phyloP scores from a whole-genome alignment of 169 alveolate species.

The Plasmodium gallinaceum region DNA sequence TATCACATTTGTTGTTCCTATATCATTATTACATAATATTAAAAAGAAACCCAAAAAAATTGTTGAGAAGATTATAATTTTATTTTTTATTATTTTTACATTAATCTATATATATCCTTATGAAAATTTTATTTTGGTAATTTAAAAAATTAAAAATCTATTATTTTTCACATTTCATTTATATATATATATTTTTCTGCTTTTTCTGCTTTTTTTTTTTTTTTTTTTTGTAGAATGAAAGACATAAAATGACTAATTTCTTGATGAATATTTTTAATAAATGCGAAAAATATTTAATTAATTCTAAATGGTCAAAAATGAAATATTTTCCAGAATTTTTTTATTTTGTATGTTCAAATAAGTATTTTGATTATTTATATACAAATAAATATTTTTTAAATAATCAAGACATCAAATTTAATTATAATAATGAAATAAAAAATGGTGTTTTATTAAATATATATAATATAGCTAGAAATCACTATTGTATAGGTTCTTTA shows the following conservation, averaged over 20 bases:
- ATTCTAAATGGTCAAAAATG: constrained; percentile 1
- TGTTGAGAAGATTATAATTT: constrained; percentile 12
- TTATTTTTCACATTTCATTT: neutral
- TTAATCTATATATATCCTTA: constrained; percentile 47
- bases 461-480: constrained; percentile 62
- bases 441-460: constrained; percentile 63
- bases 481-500: constrained; percentile 67
- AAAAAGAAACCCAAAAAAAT: constrained; percentile 13
- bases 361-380: constrained; percentile 32
- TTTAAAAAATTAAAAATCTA: neutral
- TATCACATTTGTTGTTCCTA: constrained; percentile 39
- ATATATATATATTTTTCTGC: neutral
- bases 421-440: constrained; percentile 27
- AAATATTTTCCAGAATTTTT: constrained; percentile 64
- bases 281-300: constrained; percentile 21
- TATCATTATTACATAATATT: constrained; percentile 54
- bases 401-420: constrained; percentile 53
- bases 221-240: constrained; percentile 17
- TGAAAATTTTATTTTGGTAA: constrained; percentile 59
- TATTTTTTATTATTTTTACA: constrained; percentile 27
- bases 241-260: constrained; percentile 23
- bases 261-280: constrained; percentile 3
- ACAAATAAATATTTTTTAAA: constrained; percentile 51
- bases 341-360: constrained; percentile 64
- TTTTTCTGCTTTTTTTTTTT: neutral